These are phyloP conservation scores for Diplocarpon mali DNA, from an alignment of 2,329 filamentous ascomycete genomes.

Conservation along the genomic window DNA sequence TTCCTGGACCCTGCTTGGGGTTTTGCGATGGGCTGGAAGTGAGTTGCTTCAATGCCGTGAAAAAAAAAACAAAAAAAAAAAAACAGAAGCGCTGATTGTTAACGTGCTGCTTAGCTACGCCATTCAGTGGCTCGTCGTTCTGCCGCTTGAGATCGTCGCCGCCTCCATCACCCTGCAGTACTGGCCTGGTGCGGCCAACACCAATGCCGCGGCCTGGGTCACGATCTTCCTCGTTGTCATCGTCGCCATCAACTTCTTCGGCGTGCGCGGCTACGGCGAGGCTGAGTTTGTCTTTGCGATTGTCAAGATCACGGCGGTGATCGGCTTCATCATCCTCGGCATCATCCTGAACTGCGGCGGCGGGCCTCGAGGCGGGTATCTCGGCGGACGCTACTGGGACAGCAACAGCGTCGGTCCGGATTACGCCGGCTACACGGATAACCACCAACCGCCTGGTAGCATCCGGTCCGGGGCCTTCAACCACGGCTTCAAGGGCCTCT, in stretches of 20 bases:
- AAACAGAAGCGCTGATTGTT: neutral
- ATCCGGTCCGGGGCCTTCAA: conserved; percentile 30
- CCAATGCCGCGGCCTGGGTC: conserved; percentile 57
- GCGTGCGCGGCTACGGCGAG: conserved; percentile 79
- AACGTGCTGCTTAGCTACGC: conserved; percentile 37
- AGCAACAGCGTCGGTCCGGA: conserved; percentile 31
- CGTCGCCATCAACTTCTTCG: conserved; percentile 74
- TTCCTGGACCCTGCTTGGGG: conserved; percentile 92
- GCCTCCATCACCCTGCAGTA: conserved; percentile 74
- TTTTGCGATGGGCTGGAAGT: conserved; percentile 90
- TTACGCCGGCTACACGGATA: conserved; percentile 33
- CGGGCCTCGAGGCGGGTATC: conserved; percentile 42
- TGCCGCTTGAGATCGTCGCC: conserved; percentile 73
- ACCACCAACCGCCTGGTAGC: conserved; percentile 5
- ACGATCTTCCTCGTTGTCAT: conserved; percentile 70
- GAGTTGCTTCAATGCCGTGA: conserved; percentile 36
- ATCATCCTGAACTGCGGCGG: conserved; percentile 49
- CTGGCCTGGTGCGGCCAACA: conserved; percentile 44
- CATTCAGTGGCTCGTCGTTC: conserved; percentile 70
- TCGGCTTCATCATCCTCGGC: conserved; percentile 54
- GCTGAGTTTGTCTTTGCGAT: conserved; percentile 80
- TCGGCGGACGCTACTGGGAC: conserved; percentile 51
- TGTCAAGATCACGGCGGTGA: conserved; percentile 61
- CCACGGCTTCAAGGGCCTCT: conserved; percentile 40
- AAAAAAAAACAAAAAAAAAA: too few relatives aligned